A percentile compares a stretch with the other conserved stretches of the same genome.
These are phyloP conservation scores for Epichloe uncinata DNA, from an alignment of 2,329 filamentous ascomycete species.

Conservation along the genomic window DNA sequence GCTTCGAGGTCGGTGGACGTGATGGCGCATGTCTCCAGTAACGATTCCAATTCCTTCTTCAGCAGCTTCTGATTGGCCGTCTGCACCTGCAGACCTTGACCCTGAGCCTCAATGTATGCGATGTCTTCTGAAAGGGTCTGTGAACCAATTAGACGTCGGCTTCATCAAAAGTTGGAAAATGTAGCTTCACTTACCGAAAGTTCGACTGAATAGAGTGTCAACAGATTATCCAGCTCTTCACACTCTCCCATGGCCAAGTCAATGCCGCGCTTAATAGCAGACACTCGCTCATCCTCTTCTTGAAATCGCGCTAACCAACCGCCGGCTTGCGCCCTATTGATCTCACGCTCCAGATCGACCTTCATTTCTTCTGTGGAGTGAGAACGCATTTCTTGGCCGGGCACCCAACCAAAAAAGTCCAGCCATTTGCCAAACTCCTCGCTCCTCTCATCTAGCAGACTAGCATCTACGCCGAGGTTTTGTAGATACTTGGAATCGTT, in stretches of 20 bases:
- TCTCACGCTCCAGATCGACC: slow-evolving; percentile 70
- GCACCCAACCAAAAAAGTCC: slow-evolving; percentile 79
- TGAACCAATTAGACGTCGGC: slow-evolving; percentile 7
- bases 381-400: slow-evolving; percentile 58
- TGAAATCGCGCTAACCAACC: slow-evolving; percentile 78
- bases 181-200: slow-evolving; percentile 52
- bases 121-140: slow-evolving; percentile 92
- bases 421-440: slow-evolving; percentile 72
- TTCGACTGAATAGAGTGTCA: slow-evolving; percentile 91
- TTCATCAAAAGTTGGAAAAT: not conserved
- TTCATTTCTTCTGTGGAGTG: slow-evolving; percentile 71
- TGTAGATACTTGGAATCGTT: slow-evolving; percentile 70
- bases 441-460: slow-evolving; percentile 61
- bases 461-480: slow-evolving; percentile 63
- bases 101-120: slow-evolving; percentile 92
- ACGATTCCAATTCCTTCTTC: slow-evolving; percentile 73
- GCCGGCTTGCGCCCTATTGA: slow-evolving; percentile 81
- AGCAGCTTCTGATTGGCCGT: slow-evolving; percentile 93
- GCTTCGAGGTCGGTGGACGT: slow-evolving; percentile 60
- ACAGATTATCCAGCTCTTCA: slow-evolving; percentile 85
- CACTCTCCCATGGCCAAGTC: slow-evolving; percentile 89
- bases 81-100: slow-evolving; percentile 91
- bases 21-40: slow-evolving; percentile 87
- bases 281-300: slow-evolving; percentile 81
- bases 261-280: slow-evolving; percentile 72